Conservation (phyloP, 345 rosid species). For the Arabidopsis thaliana region DNA sequence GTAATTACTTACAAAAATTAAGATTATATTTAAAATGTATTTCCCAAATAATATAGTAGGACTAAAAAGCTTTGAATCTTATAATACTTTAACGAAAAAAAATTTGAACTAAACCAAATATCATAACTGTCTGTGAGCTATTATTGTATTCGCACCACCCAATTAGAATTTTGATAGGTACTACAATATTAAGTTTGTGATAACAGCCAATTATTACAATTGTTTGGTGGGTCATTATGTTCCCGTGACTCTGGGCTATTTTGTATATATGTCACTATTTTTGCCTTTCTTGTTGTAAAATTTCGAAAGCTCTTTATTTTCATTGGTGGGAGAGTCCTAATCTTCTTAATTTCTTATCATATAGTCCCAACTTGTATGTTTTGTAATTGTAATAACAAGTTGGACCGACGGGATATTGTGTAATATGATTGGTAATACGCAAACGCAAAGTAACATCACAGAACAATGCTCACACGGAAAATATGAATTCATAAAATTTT, state of each 20-base stretch:
- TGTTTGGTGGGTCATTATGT: slow-evolving; percentile 25
- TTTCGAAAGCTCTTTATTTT: slow-evolving; percentile 3
- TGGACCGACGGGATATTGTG: slow-evolving; percentile 14
- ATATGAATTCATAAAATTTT: not conserved
- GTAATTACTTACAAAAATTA: too few relatives aligned
- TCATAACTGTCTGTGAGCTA: not conserved
- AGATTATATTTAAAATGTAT: too few relatives aligned
- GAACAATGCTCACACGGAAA: not conserved
- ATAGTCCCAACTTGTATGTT: slow-evolving; percentile 36
- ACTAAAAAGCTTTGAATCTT: too few relatives aligned
- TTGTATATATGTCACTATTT: slow-evolving; percentile 10
- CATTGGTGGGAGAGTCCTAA: slow-evolving; percentile 41
- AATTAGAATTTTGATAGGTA: not conserved
- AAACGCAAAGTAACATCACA: not conserved
- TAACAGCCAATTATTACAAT: slow-evolving; percentile 9
- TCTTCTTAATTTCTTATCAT: slow-evolving; percentile 6
- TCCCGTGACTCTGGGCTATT: slow-evolving; percentile 29
- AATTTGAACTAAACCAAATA: not conserved
- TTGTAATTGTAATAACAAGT: not conserved
- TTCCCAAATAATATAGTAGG: too few relatives aligned
- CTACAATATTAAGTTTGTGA: slow-evolving; percentile 5
- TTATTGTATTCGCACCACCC: not conserved
- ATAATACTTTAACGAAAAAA: too few relatives aligned
- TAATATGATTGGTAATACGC: not conserved
- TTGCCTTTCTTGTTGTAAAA: not conserved